Base-by-base conservation (phyloP, 192 early-diverging fungal genomes). In the Nowakowskiella sp. region DNA sequence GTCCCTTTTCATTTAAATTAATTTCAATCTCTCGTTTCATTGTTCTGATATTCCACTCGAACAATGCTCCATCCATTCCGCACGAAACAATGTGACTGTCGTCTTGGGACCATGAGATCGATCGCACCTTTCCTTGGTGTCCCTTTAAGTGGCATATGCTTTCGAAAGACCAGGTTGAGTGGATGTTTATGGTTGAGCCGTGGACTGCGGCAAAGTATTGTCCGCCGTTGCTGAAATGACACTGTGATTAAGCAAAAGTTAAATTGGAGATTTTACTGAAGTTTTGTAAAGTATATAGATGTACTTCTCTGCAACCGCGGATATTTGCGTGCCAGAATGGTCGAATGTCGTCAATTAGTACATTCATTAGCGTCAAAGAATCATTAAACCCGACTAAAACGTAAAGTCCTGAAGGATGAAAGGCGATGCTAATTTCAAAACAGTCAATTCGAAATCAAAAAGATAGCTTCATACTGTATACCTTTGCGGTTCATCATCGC, bases 171-270 rank as follows among this genome's bases (percentile, higher is more conserved):
- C 79, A 82, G 2, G 72, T 76, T 31, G 58, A 57, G 54, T 74
- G 66, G 27, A 82, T 54, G 31, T 58, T 19, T 2, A 78, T 62
- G 4, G 68, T 73, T 36, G 70, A 62, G 43, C 72, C 74, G 49
- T 72, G 67, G 0, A 73, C 71, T 2, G 62, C 48, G n/a, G 79
- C 79, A 49, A 80, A 78, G 55, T 80, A 82, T 65, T 82, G 72
- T 28, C 77, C 77, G 32, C 77, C 77, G 44, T 74, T 64, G 39
- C 73, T 76, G 31, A 80, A 80, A 26, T 56, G 64, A 51, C 77
- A 77, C 77, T 78, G 36, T 4, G 6, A 53, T 3, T 36, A 48
- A n/a, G n/a, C n/a, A n/a, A n/a, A n/a, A n/a, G n/a, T n/a, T n/a
- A n/a, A n/a, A n/a, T n/a, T n/a, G n/a, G n/a, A n/a, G n/a, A n/a